Conservation (phyloP, 176 grass and related monocot genomes). For the Echinochloa phyllopogon region DNA sequence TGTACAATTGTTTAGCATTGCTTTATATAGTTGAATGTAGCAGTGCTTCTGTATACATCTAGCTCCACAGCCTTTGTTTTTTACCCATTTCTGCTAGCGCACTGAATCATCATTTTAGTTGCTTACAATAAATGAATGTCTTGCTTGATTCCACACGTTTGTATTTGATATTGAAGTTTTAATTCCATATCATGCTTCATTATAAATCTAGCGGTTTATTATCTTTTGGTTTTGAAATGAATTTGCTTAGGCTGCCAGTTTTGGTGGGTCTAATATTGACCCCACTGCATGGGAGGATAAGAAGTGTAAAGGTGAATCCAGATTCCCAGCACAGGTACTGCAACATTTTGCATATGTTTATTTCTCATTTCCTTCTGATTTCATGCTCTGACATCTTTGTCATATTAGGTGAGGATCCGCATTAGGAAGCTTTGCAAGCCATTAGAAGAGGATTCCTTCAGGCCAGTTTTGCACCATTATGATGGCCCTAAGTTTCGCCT, state of each 20-base stretch:
- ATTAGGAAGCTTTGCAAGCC: slow-evolving; percentile 92
- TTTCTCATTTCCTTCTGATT: slow-evolving; percentile 14
- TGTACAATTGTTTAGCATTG: not conserved
- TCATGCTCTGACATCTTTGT: slow-evolving; percentile 45
- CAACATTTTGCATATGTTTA: not conserved
- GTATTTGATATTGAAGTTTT: slow-evolving; percentile 6
- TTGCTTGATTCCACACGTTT: not conserved
- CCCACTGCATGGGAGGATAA: slow-evolving; percentile 99
- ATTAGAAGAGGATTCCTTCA: slow-evolving; percentile 98
- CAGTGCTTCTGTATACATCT: not conserved
- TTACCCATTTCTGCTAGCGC: not conserved
- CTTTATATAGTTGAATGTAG: not conserved
- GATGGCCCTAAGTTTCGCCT: slow-evolving; percentile 97
- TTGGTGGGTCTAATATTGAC: slow-evolving; percentile 98
- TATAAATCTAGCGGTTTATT: slow-evolving; percentile 2
- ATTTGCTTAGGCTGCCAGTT: slow-evolving; percentile 78
- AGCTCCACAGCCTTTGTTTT: not conserved
- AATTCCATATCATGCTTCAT: not conserved
- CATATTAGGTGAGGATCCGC: slow-evolving; percentile 84
- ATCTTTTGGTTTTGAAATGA: not conserved
- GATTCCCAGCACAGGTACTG: slow-evolving; percentile 93
- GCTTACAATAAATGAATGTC: not conserved
- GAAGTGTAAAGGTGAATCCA: slow-evolving; percentile 97
- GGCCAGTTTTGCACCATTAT: slow-evolving; percentile 96
- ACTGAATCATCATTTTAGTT: not conserved